Conservation (phyloP, 1,284 basidiomycete species). For the Malassezia furfur region DNA sequence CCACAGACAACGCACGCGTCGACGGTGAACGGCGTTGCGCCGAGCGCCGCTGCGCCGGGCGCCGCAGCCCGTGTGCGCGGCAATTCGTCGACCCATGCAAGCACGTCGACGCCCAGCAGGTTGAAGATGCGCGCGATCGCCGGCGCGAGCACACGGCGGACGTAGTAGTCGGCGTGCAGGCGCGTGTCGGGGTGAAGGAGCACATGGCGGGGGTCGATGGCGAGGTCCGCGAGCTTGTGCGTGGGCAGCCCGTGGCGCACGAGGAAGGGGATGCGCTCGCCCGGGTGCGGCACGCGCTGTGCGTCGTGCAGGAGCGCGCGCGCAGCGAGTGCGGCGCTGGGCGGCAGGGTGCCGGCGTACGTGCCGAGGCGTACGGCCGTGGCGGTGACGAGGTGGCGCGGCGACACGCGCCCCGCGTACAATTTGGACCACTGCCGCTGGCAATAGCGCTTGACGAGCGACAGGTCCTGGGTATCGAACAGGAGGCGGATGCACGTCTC, state of each 20-base stretch:
- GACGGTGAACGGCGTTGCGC: conserved; percentile 58
- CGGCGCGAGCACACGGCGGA: conserved; percentile 73
- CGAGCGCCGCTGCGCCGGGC: conserved; percentile 53
- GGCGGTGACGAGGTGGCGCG: conserved; percentile 86
- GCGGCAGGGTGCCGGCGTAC: conserved; percentile 70
- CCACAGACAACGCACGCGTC: conserved; percentile 65
- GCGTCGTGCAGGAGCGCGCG: conserved; percentile 66
- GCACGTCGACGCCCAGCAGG: conserved; percentile 78
- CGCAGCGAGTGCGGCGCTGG: conserved; percentile 78
- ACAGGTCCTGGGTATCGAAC: conserved; percentile 79
- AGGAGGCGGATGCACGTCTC: conserved; percentile 53
- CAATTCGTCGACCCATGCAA: conserved; percentile 81
- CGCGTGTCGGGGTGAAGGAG: conserved; percentile 61
- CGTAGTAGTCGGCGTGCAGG: conserved; percentile 82
- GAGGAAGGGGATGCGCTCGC: conserved; percentile 84
- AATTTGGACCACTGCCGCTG: conserved; percentile 75
- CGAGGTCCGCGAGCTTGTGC: conserved; percentile 68
- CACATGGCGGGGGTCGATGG: conserved; percentile 68
- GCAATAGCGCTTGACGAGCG: conserved; percentile 78
- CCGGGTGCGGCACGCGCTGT: conserved; percentile 72
- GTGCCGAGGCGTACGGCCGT: conserved; percentile 80
- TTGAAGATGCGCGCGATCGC: conserved; percentile 84
- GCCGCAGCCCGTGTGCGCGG: conserved; percentile 50
- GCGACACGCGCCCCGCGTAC: conserved; percentile 65
- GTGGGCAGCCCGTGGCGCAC: conserved; percentile 64